Evolutionary conservation across 2,329 filamentous ascomycete species (phyloP).

Genomic region (Phaeosphaeriaceae sp.): DNA sequence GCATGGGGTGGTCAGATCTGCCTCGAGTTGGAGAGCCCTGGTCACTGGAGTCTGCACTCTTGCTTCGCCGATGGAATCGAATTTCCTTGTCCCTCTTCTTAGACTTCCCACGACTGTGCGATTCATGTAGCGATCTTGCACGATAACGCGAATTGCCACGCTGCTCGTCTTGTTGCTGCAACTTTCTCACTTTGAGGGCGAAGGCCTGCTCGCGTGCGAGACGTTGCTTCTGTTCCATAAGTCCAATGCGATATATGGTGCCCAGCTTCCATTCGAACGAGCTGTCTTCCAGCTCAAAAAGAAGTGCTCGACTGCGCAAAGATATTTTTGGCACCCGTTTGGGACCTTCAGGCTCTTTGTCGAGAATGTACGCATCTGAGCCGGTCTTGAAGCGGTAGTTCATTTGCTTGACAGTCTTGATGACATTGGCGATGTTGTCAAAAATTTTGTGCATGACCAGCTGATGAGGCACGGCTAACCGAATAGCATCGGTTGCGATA

Average conservation of each 20-base stretch:
- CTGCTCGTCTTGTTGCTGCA: slow-evolving; percentile 69
- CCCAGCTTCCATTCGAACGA: slow-evolving; percentile 97
- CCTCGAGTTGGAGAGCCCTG: slow-evolving; percentile 34
- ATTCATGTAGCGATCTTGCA: slow-evolving; percentile 60
- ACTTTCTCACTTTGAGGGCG: slow-evolving; percentile 82
- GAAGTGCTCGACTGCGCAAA: slow-evolving; percentile 78
- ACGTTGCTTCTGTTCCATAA: slow-evolving; percentile 88
- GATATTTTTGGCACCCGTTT: slow-evolving; percentile 89
- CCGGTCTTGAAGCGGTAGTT: slow-evolving; percentile 90
- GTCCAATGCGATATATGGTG: slow-evolving; percentile 88
- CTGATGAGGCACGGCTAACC: slow-evolving; percentile 88
- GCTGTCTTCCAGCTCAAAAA: slow-evolving; percentile 95
- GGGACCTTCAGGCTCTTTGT: slow-evolving; percentile 84
- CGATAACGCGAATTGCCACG: slow-evolving; percentile 60
- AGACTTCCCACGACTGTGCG: slow-evolving; percentile 47
- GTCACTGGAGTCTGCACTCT: slow-evolving; percentile 44
- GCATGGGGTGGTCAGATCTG: slow-evolving; percentile 57
- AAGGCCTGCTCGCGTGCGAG: slow-evolving; percentile 91
- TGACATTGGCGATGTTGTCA: slow-evolving; percentile 89
- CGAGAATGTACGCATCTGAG: slow-evolving; percentile 85
- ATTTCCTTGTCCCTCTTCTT: slow-evolving; percentile 41
- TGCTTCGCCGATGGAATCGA: slow-evolving; percentile 49
- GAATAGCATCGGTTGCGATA: slow-evolving; percentile 82
- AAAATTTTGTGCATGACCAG: slow-evolving; percentile 87
- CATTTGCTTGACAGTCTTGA: slow-evolving; percentile 89